A percentile compares a stretch with the other conserved stretches of the same genome.
phyloP scores from a whole-genome alignment of 2,329 filamentous ascomycete species.

The Neonectria coccinea region DNA sequence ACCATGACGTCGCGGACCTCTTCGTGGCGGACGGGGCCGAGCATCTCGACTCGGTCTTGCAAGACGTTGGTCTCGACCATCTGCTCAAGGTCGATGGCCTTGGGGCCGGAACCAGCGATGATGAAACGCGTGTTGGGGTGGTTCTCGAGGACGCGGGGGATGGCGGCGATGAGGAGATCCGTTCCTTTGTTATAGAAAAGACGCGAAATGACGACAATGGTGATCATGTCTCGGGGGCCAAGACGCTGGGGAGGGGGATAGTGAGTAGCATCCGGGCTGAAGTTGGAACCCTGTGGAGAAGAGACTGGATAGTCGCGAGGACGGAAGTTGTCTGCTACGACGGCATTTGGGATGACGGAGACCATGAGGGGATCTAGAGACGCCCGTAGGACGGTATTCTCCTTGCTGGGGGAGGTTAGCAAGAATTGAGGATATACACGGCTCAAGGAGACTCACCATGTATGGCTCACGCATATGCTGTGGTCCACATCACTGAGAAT shows the following conservation, averaged over 20 bases:
- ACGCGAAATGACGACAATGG: conserved; percentile 95
- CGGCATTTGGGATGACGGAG: conserved; percentile 96
- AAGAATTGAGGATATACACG: background rate
- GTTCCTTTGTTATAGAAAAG: conserved; percentile 99
- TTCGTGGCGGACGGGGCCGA: conserved; percentile 93
- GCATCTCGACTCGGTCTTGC: conserved; percentile 91
- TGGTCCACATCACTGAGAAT: conserved; percentile 96
- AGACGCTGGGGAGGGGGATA: conserved; percentile 72
- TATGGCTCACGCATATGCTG: conserved; percentile 98
- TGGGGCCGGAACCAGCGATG: conserved; percentile 94
- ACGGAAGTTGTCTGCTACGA: conserved; percentile 95
- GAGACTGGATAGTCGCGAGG: conserved; percentile 64
- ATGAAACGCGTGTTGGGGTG: conserved; percentile 97
- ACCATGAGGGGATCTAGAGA: conserved; percentile 97
- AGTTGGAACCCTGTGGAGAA: conserved; percentile 46
- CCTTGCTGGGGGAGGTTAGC: conserved; percentile 73
- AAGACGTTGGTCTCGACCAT: conserved; percentile 96
- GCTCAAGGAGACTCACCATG: conserved; percentile 71
- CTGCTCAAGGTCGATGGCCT: conserved; percentile 97
- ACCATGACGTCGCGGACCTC: conserved; percentile 99
- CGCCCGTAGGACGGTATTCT: conserved; percentile 95
- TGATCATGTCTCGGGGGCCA: conserved; percentile 87
- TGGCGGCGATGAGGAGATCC: conserved; percentile 94
- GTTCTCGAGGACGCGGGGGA: conserved; percentile 88
- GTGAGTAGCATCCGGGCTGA: conserved; percentile 51